Conservation (phyloP, 805 yeast genomes). For the Metschnikowia shivogae region DNA sequence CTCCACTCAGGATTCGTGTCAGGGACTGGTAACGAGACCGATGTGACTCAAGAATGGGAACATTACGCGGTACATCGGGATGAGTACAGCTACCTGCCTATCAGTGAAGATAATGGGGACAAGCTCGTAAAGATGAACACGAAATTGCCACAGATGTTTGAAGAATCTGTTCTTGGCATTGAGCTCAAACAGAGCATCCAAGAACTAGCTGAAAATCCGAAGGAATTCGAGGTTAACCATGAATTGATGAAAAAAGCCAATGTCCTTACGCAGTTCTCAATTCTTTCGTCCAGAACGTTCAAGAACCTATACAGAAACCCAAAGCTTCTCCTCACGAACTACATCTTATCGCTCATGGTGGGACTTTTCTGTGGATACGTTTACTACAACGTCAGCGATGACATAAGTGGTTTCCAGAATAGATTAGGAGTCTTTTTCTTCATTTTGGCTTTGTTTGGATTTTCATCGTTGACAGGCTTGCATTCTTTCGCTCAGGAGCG, state of each 20-base stretch:
- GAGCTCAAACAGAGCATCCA: slow-evolving; percentile 40
- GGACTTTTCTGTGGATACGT: slow-evolving; percentile 83
- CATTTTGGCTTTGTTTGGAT: slow-evolving; percentile 86
- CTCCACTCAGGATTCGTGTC: slow-evolving; percentile 29
- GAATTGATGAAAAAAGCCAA: slow-evolving; percentile 49
- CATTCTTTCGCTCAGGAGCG: slow-evolving; percentile 87
- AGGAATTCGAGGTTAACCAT: slow-evolving; percentile 23
- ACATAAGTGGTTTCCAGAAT: slow-evolving; percentile 95
- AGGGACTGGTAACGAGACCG: slow-evolving; percentile 33
- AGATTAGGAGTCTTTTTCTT: slow-evolving; percentile 92
- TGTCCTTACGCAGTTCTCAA: slow-evolving; percentile 59
- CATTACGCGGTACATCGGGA: slow-evolving; percentile 80
- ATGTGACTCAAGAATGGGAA: slow-evolving; percentile 79
- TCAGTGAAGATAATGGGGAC: slow-evolving; percentile 21
- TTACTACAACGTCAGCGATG: slow-evolving; percentile 78
- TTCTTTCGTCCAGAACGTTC: slow-evolving; percentile 82
- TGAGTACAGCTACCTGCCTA: slow-evolving; percentile 44
- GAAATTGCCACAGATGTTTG: slow-evolving; percentile 32
- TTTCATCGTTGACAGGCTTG: slow-evolving; percentile 86
- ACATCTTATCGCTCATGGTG: slow-evolving; percentile 67
- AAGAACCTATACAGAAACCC: slow-evolving; percentile 93
- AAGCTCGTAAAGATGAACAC: slow-evolving; percentile 16
- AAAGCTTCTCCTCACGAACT: slow-evolving; percentile 78
- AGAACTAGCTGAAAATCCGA: slow-evolving; percentile 22
- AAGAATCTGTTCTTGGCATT: slow-evolving; percentile 38